Evolutionary conservation across 495 filamentous ascomycete genomes (phyloP).

Genomic region (Platismatia glauca): DNA sequence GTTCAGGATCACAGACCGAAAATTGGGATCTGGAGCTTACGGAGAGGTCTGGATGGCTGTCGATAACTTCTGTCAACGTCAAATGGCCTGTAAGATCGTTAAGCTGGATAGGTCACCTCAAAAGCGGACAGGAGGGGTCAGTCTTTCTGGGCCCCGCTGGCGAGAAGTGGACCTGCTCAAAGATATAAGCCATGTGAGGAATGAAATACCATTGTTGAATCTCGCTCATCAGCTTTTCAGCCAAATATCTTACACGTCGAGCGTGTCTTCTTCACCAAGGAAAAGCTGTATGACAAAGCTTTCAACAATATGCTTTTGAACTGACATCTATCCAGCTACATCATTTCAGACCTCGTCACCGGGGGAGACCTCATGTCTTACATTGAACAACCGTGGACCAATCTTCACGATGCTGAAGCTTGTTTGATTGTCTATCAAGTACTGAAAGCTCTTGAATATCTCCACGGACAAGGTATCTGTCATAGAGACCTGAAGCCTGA

Average conservation of each 20-base stretch:
- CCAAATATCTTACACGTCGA: conserved; percentile 53
- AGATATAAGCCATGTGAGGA: conserved; percentile 50
- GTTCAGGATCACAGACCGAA: conserved; percentile 42
- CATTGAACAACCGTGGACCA: conserved; percentile 38
- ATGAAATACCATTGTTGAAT: conserved; percentile 11
- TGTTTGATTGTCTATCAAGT: conserved; percentile 51
- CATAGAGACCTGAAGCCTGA: conserved; percentile 67
- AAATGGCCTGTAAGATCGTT: conserved; percentile 48
- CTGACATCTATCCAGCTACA: conserved; percentile 40
- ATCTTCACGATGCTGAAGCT: conserved; percentile 42
- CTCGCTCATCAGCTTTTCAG: conserved; percentile 30
- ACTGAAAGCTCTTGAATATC: conserved; percentile 49
- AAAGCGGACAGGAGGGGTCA: conserved; percentile 12
- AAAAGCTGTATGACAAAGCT: conserved; percentile 41
- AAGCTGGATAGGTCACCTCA: conserved; percentile 25
- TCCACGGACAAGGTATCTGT: conserved; percentile 48
- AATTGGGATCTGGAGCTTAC: conserved; percentile 41
- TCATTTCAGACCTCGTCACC: conserved; percentile 56
- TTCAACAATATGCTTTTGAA: neutral
- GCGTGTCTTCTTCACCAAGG: conserved; percentile 41
- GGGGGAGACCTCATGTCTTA: conserved; percentile 59
- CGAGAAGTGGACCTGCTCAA: conserved; percentile 49
- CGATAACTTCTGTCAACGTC: conserved; percentile 28
- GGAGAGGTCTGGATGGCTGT: conserved; percentile 44
- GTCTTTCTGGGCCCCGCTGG: conserved; percentile 5